Base-by-base conservation (phyloP, 1,284 basidiomycete genomes). In the Bondarzewia mesenterica region DNA sequence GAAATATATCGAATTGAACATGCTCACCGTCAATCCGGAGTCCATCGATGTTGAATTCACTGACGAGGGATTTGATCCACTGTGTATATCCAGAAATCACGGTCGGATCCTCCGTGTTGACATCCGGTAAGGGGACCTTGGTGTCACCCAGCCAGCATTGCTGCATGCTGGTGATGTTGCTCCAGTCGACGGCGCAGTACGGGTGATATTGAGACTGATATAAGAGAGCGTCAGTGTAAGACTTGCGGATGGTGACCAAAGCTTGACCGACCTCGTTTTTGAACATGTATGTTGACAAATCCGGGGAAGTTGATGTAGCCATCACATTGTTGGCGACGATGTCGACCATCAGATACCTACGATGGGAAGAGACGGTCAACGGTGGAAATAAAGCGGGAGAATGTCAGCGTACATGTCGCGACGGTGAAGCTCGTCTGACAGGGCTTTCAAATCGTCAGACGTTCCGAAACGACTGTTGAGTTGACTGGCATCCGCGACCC, bases 311-410 rank as follows among this genome's bases (percentile, higher is more conserved):
- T 7, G 75, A 71, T 7, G 74, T 74, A 4, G 81, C 67, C 62
- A 82, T 86, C 43, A 87, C 76, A 61, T 85, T 80, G 64, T 89
- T 89, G 25, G 86, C 77, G 32, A 87, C 85, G 42, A 89, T 68
- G 60, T 89, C 86, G 51, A 89, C 78, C 87, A 89, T 89, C 54
- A 88, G 68, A 58, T 80, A 79, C 73, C 72, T 74, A 16, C 43
- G 14, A 36, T 22, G 8, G 15, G 22, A 35, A 14, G 44, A 23
- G 12, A 32, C 21, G n/a, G 10, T 7, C 18, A 36, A 7, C 6
- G 2, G 7, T 16, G 3, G 8, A 36, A 16, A 45, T 7, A 5
- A 14, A 7, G 8, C 42, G 42, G 29, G 35, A 39, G 14, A 32
- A 44, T 4, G 15, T 20, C 53, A 65, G 43, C 53, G 21, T 49